phyloP scores from a whole-genome alignment of 768 basidiomycete species.

The Podaxis carcinomalis region DNA sequence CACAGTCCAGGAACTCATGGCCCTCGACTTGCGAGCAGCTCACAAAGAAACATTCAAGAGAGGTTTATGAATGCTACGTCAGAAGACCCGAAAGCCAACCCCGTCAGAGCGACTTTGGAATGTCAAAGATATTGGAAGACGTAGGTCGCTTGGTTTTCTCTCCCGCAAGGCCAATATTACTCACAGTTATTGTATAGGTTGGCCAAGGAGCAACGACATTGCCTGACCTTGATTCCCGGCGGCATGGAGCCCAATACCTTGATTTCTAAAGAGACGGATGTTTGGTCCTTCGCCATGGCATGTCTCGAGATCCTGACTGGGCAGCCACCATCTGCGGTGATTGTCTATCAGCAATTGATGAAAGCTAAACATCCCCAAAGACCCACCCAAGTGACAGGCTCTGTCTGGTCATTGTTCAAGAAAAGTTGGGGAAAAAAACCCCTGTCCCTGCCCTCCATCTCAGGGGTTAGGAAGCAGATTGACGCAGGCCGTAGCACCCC shows the following conservation, averaged over 20 bases:
- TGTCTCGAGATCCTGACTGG: constrained; percentile 44
- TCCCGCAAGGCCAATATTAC: not conserved
- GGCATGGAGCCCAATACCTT: constrained; percentile 32
- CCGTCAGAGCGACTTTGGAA: constrained; percentile 43
- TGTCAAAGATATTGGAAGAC: constrained; percentile 35
- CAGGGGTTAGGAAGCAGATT: constrained; percentile 24
- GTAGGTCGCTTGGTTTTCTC: constrained; percentile 18
- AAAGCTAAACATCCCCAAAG: constrained; percentile 33
- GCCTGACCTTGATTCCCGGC: constrained; percentile 28
- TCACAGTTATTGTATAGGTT: constrained; percentile 18
- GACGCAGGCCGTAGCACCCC: constrained; percentile 18
- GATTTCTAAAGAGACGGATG: constrained; percentile 34
- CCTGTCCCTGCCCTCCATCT: constrained; percentile 32
- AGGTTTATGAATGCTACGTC: constrained; percentile 35
- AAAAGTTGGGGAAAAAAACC: constrained; percentile 36
- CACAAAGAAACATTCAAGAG: constrained; percentile 30
- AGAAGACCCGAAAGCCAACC: constrained; percentile 34
- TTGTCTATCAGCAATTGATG: constrained; percentile 31
- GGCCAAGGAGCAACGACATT: constrained; percentile 22
- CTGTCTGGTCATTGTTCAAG: constrained; percentile 39
- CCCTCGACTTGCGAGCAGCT: constrained; percentile 24
- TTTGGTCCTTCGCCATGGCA: constrained; percentile 48
- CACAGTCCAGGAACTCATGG: constrained; percentile 29
- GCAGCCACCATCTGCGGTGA: constrained; percentile 31
- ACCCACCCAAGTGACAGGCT: constrained; percentile 34